Evolutionary conservation across 129 eudicot genomes (phyloP).

Genomic region (Sambucus nigra): DNA sequence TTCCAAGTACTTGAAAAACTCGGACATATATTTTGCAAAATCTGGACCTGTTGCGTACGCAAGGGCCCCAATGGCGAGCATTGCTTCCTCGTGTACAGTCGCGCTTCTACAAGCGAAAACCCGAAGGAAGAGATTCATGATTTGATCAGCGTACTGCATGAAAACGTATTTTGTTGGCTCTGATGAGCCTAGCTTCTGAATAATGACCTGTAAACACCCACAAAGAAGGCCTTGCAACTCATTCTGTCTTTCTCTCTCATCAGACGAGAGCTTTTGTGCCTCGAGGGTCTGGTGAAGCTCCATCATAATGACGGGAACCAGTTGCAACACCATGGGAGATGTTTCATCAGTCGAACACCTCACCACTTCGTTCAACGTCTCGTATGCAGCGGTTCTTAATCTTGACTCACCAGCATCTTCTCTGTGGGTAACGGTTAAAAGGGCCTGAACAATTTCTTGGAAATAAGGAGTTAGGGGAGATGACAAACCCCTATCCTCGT

Average conservation of each 20-base stretch:
- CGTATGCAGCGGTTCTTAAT: slow-evolving; percentile 88
- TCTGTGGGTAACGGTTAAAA: slow-evolving; percentile 70
- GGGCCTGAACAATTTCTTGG: slow-evolving; percentile 84
- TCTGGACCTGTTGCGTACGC: slow-evolving; percentile 87
- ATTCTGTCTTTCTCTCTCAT: slow-evolving; percentile 73
- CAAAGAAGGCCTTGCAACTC: slow-evolving; percentile 93
- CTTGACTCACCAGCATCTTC: slow-evolving; percentile 95
- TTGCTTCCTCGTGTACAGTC: slow-evolving; percentile 93
- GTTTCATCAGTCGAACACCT: slow-evolving; percentile 88
- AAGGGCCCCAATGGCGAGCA: slow-evolving; percentile 92
- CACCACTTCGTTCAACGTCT: slow-evolving; percentile 82
- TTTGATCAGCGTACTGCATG: slow-evolving; percentile 82
- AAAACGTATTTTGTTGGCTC: slow-evolving; percentile 59
- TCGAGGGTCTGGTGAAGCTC: slow-evolving; percentile 90
- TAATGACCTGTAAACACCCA: slow-evolving; percentile 86
- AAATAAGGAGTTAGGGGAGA: slow-evolving; percentile 75
- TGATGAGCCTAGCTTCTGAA: slow-evolving; percentile 75
- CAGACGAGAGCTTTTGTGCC: slow-evolving; percentile 62
- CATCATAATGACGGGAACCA: slow-evolving; percentile 81
- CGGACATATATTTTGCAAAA: slow-evolving; percentile 77
- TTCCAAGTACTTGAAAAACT: slow-evolving; percentile 79
- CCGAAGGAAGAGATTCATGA: slow-evolving; percentile 74
- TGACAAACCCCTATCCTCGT: slow-evolving; percentile 57
- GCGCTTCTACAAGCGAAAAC: slow-evolving; percentile 91
- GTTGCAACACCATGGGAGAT: slow-evolving; percentile 61